phyloP scores from a whole-genome alignment of 2,329 filamentous ascomycete genomes.

The Talaromyces sp. region DNA sequence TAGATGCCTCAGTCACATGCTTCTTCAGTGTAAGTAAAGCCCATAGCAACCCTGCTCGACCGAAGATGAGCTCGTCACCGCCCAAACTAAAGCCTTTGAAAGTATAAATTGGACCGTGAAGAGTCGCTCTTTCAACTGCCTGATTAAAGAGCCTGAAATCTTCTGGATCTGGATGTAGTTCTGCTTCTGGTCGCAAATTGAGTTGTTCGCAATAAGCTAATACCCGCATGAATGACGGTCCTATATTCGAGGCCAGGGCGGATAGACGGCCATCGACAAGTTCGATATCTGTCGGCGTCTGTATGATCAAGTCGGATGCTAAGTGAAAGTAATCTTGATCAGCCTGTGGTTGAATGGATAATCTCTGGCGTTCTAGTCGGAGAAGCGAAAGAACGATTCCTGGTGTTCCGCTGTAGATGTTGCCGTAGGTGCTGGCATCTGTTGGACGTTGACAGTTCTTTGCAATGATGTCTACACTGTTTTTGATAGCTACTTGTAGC shows the following conservation, averaged over 20 bases:
- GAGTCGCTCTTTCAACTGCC: conserved; percentile 29
- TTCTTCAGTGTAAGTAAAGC: conserved; percentile 33
- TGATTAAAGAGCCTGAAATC: conserved; percentile 31
- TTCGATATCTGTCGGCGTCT: conserved; percentile 23
- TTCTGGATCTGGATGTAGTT: conserved; percentile 21
- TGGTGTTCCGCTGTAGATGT: conserved; percentile 33
- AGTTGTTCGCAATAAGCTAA: conserved; percentile 21
- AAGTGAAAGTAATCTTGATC: conserved; percentile 22
- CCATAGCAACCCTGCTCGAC: conserved; percentile 39
- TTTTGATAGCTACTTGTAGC: conserved; percentile 30
- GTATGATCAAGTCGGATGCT: conserved; percentile 29
- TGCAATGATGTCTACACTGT: conserved; percentile 28
- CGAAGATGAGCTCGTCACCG: conserved; percentile 39
- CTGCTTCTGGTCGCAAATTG: conserved; percentile 5
- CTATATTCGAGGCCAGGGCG: conserved; percentile 31
- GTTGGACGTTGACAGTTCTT: conserved; percentile 24
- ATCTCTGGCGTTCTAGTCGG: conserved; percentile 36
- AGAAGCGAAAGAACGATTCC: conserved; percentile 38
- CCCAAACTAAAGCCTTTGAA: conserved; percentile 31
- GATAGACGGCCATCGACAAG: conserved; percentile 31
- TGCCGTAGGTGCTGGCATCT: conserved; percentile 26
- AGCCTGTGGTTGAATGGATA: conserved; percentile 22
- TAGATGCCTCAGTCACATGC: conserved; percentile 23
- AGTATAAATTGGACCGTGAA: conserved; percentile 27
- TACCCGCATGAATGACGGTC: conserved; percentile 26